phyloP scores from a whole-genome alignment of 2,329 filamentous ascomycete genomes.

The Colletotrichum caudatum region DNA sequence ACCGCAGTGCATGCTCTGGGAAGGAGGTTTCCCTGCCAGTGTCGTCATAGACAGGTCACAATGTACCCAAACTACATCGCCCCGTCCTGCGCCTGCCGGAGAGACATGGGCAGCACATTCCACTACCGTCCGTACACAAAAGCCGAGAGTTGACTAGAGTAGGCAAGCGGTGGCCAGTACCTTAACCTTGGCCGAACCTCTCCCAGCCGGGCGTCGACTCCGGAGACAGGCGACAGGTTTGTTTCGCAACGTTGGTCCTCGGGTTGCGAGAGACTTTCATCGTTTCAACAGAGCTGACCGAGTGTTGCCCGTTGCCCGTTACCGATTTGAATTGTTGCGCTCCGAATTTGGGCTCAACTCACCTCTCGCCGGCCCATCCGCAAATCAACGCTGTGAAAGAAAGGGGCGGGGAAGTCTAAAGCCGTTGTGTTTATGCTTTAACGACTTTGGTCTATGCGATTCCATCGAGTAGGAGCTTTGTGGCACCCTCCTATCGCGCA shows the following conservation, averaged over 20 bases:
- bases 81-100: not conserved
- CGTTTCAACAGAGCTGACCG: constrained; percentile 27
- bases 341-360: constrained; percentile 13
- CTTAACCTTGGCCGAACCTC: not conserved
- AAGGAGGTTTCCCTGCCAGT: constrained; percentile 31
- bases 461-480: not conserved
- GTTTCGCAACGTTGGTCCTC: constrained; percentile 16
- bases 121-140: not conserved
- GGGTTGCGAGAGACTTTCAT: constrained; percentile 12
- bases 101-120: not conserved
- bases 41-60: constrained; percentile 37
- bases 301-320: constrained; percentile 8
- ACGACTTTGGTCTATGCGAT: constrained; percentile 14
- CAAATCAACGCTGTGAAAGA: not conserved
- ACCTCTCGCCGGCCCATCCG: constrained; percentile 29
- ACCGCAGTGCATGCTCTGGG: constrained; percentile 17
- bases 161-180: not conserved
- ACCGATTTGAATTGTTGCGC: constrained; percentile 15
- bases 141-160: not conserved
- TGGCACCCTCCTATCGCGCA: not conserved
- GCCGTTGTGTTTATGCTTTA: constrained; percentile 8
- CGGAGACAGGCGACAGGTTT: not conserved
- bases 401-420: constrained; percentile 8
- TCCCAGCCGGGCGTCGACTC: constrained; percentile 18
- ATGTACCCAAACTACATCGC: not conserved